These are phyloP conservation scores for Phytopythium ostracodes DNA, from an alignment of 352 stramenopile species.

Conservation along the genomic window DNA sequence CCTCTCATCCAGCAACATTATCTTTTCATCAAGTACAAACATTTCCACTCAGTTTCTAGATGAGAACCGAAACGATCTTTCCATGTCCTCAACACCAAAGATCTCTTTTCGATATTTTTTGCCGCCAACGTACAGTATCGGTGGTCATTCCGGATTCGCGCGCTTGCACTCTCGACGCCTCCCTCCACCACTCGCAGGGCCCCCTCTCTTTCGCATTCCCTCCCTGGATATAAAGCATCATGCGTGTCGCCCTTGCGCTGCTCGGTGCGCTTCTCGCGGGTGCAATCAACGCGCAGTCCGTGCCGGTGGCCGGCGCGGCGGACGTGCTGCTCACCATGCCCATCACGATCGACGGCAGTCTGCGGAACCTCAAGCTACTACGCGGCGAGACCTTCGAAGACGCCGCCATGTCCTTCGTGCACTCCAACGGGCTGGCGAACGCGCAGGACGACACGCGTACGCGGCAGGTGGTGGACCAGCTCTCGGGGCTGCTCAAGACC, in stretches of 20 bases:
- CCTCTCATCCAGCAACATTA: background rate
- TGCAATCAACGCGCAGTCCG: conserved; percentile 18
- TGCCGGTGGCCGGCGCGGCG: conserved; percentile 10
- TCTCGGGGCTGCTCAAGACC: conserved; percentile 63
- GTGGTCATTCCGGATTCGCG: background rate
- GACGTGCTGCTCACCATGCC: conserved; percentile 73
- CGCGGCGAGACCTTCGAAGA: conserved; percentile 64
- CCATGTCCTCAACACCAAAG: conserved; percentile 6
- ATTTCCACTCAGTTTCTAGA: background rate
- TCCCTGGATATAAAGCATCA: background rate
- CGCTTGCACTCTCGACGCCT: background rate
- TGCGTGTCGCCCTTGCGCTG: conserved; percentile 18
- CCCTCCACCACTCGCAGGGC: no score
- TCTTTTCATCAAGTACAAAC: background rate
- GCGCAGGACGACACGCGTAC: conserved; percentile 43
- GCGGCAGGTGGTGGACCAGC: conserved; percentile 54
- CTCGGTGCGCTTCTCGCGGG: conserved; percentile 16
- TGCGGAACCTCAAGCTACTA: conserved; percentile 61
- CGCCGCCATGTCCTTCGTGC: conserved; percentile 55
- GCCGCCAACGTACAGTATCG: background rate
- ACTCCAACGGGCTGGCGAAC: conserved; percentile 49
- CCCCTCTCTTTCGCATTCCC: conserved; percentile 1
- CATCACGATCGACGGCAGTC: conserved; percentile 54
- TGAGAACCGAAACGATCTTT: conserved; percentile 22
- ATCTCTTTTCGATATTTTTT: background rate